Conservation (phyloP, 192 early-diverging fungal genomes). For the Phlyctochytrium bullatum region DNA sequence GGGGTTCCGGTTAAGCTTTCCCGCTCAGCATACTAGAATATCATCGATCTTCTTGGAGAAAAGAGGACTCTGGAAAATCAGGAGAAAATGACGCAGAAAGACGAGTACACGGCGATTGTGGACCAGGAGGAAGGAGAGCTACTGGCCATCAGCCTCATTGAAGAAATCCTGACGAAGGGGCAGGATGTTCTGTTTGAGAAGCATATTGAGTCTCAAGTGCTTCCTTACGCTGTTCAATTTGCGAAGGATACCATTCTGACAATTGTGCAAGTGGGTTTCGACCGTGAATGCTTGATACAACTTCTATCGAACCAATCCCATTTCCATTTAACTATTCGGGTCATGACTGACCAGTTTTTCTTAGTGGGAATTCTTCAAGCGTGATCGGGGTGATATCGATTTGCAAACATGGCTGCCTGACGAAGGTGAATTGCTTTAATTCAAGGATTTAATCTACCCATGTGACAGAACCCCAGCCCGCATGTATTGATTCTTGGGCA, state of each 20-base stretch:
- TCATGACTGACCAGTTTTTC: too few relatives aligned
- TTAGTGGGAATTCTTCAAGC: slow-evolving; percentile 51
- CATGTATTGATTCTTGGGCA: slow-evolving; percentile 44
- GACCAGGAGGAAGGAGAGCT: slow-evolving; percentile 51
- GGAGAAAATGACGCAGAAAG: slow-evolving; percentile 11
- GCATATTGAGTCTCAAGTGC: slow-evolving; percentile 55
- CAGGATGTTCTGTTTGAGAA: slow-evolving; percentile 59
- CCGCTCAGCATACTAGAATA: neutral
- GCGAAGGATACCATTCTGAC: slow-evolving; percentile 42
- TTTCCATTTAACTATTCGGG: too few relatives aligned
- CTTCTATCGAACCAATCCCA: neutral
- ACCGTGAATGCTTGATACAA: neutral
- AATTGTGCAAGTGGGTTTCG: slow-evolving; percentile 35
- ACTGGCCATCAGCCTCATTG: slow-evolving; percentile 40
- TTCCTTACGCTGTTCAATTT: slow-evolving; percentile 55
- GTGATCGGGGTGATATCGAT: slow-evolving; percentile 43
- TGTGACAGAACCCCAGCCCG: slow-evolving; percentile 40
- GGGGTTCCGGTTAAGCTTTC: slow-evolving; percentile 5
- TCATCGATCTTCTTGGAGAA: too few relatives aligned
- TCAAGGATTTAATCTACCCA: neutral
- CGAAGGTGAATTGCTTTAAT: slow-evolving; percentile 30
- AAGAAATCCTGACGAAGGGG: slow-evolving; percentile 40
- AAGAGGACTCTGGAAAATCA: too few relatives aligned
- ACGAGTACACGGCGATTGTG: slow-evolving; percentile 39
- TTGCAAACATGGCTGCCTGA: slow-evolving; percentile 47